Conservation (phyloP, 2,329 filamentous ascomycete species). For the Phyllosticta paracitricarpa region DNA sequence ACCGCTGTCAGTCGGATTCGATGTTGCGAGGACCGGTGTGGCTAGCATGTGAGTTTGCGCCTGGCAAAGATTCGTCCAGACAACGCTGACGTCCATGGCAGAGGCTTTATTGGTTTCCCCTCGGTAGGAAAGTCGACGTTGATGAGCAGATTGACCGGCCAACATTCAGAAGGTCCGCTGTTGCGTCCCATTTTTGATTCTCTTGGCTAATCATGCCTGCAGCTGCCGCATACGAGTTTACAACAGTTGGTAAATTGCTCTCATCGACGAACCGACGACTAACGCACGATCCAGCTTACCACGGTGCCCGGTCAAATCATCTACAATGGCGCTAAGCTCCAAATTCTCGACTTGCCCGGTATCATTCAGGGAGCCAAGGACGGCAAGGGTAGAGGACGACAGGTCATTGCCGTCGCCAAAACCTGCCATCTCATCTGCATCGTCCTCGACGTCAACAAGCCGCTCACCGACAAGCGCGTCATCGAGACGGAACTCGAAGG, state of each 20-base stretch:
- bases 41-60: constrained; percentile 60
- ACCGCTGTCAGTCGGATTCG: constrained; percentile 60
- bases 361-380: constrained; percentile 99
- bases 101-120: constrained; percentile 91
- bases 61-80: background rate
- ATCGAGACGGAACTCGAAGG: constrained; percentile 94
- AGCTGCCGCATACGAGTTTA: constrained; percentile 96
- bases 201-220: constrained; percentile 11
- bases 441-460: constrained; percentile 96
- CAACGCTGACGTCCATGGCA: constrained; percentile 13
- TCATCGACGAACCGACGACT: background rate
- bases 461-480: constrained; percentile 88
- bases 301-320: constrained; percentile 92
- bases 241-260: constrained; percentile 45
- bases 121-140: constrained; percentile 97
- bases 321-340: constrained; percentile 94
- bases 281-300: constrained; percentile 47
- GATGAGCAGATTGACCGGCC: constrained; percentile 88
- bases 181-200: constrained; percentile 11
- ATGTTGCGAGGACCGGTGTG: constrained; percentile 94
- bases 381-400: constrained; percentile 90
- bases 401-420: constrained; percentile 98
- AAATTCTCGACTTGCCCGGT: constrained; percentile 96
- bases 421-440: constrained; percentile 99
- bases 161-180: constrained; percentile 68